Conservation (phyloP, 1,139 yeast species). For the Meyerozyma smithsonii region DNA sequence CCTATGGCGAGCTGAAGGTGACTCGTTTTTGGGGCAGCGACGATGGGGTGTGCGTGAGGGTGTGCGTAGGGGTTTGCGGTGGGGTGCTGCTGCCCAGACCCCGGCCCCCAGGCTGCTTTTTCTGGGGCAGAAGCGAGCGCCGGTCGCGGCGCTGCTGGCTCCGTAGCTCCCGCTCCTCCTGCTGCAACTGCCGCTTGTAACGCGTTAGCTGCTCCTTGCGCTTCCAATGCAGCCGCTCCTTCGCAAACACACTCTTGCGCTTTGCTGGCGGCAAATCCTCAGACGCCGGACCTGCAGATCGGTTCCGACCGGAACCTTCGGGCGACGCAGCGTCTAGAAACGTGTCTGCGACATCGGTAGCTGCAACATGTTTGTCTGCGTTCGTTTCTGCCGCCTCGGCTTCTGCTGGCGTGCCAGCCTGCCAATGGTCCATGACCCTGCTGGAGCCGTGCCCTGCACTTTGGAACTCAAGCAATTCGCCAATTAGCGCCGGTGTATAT, state of each 20-base stretch:
- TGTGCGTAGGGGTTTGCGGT: no score
- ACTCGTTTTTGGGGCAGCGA: slow-evolving; percentile 2
- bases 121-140: neutral
- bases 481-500: no score
- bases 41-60: neutral
- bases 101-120: neutral
- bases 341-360: no score
- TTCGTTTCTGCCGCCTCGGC: no score
- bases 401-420: no score
- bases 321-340: neutral
- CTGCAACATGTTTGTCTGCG: no score
- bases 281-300: neutral
- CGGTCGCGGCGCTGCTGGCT: neutral
- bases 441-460: no score
- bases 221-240: slow-evolving; percentile 9
- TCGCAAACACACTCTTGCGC: slow-evolving; percentile 7
- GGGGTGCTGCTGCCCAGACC: no score
- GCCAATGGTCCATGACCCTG: no score
- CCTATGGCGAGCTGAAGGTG: slow-evolving; percentile 1
- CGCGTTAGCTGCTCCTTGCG: slow-evolving; percentile 11
- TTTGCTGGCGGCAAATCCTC: neutral
- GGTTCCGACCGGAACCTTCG: neutral
- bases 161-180: slow-evolving; percentile 11
- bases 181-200: slow-evolving; percentile 8
- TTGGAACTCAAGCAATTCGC: no score